phyloP scores from a whole-genome alignment of 441 rosid genomes.

The Aleurites moluccanus region DNA sequence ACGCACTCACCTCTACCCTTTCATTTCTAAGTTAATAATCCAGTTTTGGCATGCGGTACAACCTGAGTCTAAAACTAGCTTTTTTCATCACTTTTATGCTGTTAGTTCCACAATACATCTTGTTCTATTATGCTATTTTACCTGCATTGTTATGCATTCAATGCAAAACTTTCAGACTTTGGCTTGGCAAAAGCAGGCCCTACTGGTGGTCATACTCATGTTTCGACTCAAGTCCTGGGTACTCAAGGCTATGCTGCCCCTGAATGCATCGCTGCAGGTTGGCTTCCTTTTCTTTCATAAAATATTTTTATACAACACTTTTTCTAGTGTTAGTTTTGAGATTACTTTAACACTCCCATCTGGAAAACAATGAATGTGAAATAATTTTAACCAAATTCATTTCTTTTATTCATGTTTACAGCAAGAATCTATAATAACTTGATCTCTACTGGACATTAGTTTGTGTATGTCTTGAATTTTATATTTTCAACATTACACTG shows the following conservation, averaged over 20 bases:
- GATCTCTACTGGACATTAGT: not conserved
- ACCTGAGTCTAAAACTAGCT: not conserved
- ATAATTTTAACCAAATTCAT: not conserved
- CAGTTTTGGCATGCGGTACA: not conserved
- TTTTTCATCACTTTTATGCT: not conserved
- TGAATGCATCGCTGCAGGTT: conserved; percentile 73
- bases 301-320: not conserved
- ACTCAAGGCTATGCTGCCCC: conserved; percentile 83
- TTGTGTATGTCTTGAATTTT: not conserved
- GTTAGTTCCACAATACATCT: not conserved
- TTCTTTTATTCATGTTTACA: not conserved
- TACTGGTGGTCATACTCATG: conserved; percentile 54
- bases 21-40: not conserved
- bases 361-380: not conserved
- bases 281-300: conserved; percentile 2
- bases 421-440: not conserved
- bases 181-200: conserved; percentile 82
- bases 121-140: not conserved
- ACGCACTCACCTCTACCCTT: not conserved
- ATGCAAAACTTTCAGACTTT: conserved; percentile 72
- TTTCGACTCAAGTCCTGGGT: conserved; percentile 67
- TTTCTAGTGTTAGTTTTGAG: not conserved
- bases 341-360: not conserved
- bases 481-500: conserved; percentile 4
- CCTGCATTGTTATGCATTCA: conserved; percentile 24